Conservation (phyloP, 2,329 filamentous ascomycete genomes). For the Colletotrichum orbiculare region DNA sequence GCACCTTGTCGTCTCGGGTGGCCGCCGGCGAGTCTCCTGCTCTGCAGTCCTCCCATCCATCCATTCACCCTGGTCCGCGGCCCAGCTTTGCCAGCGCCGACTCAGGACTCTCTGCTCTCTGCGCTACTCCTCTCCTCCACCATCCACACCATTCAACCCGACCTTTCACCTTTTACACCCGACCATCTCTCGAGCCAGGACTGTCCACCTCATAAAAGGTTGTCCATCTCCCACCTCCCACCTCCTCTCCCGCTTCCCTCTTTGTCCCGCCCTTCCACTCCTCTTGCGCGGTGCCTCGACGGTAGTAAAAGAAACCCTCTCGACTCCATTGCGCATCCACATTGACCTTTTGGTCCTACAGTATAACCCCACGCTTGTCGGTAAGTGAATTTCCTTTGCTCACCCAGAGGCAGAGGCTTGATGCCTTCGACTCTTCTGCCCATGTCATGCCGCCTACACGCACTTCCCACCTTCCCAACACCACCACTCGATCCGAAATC, state of each 20-base stretch:
- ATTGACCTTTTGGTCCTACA: conserved; percentile 21
- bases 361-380: conserved; percentile 21
- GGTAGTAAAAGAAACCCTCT: conserved; percentile 36
- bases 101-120: conserved; percentile 29
- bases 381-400: conserved; percentile 28
- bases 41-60: conserved; percentile 9
- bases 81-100: conserved; percentile 34
- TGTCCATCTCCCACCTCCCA: conserved; percentile 33
- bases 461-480: conserved; percentile 3
- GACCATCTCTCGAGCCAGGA: not conserved
- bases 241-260: not conserved
- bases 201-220: conserved; percentile 34
- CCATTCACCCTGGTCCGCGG: conserved; percentile 27
- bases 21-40: conserved; percentile 19
- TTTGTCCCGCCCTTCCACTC: conserved; percentile 28
- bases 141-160: conserved; percentile 9
- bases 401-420: conserved; percentile 16
- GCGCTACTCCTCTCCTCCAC: conserved; percentile 20
- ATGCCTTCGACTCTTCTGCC: conserved; percentile 3
- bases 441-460: conserved; percentile 4
- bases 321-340: conserved; percentile 35
- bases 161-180: conserved; percentile 13
- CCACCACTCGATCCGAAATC: not conserved
- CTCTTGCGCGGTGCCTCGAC: conserved; percentile 35
- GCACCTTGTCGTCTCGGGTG: conserved; percentile 3